Percentiles rank a stretch among this genome's conserved stretches.
phyloP scores from a whole-genome alignment of 768 basidiomycete genomes.

The Aureoboletus auriporus region DNA sequence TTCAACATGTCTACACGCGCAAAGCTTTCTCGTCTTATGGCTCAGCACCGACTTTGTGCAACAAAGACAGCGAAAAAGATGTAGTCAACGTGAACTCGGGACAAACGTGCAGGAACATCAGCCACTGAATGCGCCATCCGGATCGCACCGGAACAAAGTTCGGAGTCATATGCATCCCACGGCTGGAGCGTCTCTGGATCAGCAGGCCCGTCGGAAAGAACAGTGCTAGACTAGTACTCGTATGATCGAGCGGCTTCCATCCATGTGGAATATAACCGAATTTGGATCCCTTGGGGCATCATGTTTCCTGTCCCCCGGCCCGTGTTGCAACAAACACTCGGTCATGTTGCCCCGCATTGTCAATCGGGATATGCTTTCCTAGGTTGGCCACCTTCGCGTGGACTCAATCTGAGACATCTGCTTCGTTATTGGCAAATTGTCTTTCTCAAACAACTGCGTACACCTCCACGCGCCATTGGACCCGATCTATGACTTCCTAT shows the following conservation, averaged over 20 bases:
- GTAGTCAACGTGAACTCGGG: not conserved
- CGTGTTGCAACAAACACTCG: not conserved
- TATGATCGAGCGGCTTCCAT: slow-evolving; percentile 33
- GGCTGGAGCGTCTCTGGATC: slow-evolving; percentile 8
- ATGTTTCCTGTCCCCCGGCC: not conserved
- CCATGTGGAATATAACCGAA: too few species aligned
- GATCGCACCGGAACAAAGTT: slow-evolving; percentile 9
- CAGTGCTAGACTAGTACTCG: slow-evolving; percentile 28
- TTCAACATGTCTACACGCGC: too few species aligned
- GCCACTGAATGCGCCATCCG: slow-evolving; percentile 5
- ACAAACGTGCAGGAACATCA: slow-evolving; percentile 1
- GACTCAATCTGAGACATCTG: too few species aligned
- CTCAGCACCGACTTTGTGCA: too few species aligned
- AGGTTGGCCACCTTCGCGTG: not conserved
- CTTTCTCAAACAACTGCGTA: too few species aligned
- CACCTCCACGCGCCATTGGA: slow-evolving; percentile 16
- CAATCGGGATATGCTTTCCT: not conserved
- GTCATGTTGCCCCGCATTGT: not conserved
- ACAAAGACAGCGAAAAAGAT: too few species aligned
- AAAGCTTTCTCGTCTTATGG: too few species aligned
- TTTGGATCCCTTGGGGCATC: not conserved
- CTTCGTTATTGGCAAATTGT: not conserved
- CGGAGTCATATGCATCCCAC: slow-evolving; percentile 12
- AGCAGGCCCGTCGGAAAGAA: slow-evolving; percentile 35
- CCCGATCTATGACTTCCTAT: slow-evolving; percentile 30